Conservation (phyloP, 192 early-diverging fungal genomes). For the Podila verticillata region DNA sequence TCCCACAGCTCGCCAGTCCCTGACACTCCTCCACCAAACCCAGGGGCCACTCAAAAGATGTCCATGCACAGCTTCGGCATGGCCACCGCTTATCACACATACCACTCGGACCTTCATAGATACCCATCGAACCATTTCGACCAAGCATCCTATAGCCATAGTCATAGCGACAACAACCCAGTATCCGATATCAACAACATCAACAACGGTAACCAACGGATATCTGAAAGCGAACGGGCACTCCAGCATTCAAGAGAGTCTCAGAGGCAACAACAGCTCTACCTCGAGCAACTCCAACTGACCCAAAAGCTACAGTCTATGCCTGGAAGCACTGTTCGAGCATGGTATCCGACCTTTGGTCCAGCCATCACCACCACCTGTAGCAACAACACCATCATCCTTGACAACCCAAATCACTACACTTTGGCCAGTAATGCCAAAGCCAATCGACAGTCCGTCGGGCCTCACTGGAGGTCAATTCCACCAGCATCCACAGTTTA, state of each 20-base stretch:
- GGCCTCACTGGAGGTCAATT: conserved; percentile 26
- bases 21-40: too few relatives aligned
- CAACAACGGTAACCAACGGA: background rate
- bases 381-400: conserved; percentile 14
- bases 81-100: background rate
- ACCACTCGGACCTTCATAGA: background rate
- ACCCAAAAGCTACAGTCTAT: background rate
- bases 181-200: background rate
- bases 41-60: background rate
- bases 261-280: background rate
- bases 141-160: background rate
- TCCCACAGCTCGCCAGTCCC: too few relatives aligned
- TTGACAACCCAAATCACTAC: conserved; percentile 6
- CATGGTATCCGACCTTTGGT: conserved; percentile 13
- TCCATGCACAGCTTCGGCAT: background rate
- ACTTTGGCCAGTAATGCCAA: background rate
- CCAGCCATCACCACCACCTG: conserved; percentile 11
- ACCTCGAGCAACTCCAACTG: background rate
- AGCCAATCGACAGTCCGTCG: conserved; percentile 12
- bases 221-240: background rate
- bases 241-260: background rate
- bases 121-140: background rate
- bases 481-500: background rate
- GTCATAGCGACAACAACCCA: background rate
- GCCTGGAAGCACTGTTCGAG: background rate